Percentiles rank a stretch among this genome's conserved stretches.
Evolutionary conservation across 306 rosid species (phyloP).

Genomic region (Cicer pinnatifidum): DNA sequence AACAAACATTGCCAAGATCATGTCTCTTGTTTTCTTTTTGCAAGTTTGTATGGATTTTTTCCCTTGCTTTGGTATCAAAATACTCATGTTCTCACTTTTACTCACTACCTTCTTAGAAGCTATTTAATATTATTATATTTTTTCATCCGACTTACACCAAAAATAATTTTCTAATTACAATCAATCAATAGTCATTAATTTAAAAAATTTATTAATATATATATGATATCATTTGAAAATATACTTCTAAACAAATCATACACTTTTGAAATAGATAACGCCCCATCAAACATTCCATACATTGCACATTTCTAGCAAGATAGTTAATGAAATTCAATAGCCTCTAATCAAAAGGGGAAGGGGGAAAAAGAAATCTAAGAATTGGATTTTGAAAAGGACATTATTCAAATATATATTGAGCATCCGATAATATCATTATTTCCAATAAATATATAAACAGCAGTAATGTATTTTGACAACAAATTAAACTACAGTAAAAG

Average conservation of each 20-base stretch:
- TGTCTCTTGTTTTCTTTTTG: not conserved
- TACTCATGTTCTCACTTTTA: not conserved
- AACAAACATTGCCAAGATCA: not conserved
- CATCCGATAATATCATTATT: not conserved
- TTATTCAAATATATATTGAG: constrained; percentile 3
- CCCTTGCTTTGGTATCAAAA: not conserved
- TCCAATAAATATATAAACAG: not conserved
- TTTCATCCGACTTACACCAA: not conserved
- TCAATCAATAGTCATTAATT: not conserved
- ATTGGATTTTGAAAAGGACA: not conserved
- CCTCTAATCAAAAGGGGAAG: not conserved
- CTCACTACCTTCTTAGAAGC: not conserved
- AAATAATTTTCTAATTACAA: not conserved
- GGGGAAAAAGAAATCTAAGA: not conserved
- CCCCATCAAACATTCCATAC: not conserved
- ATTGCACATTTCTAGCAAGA: not conserved
- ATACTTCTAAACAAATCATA: not conserved
- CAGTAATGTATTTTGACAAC: not conserved
- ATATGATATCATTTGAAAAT: not conserved
- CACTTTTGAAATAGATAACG: not conserved
- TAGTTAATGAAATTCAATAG: not conserved
- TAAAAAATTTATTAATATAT: not conserved
- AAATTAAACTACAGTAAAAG: not conserved
- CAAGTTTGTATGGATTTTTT: not conserved
- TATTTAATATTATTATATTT: not conserved